phyloP scores from a whole-genome alignment of 2,329 filamentous ascomycete genomes.

The Alternaria incomplexa region DNA sequence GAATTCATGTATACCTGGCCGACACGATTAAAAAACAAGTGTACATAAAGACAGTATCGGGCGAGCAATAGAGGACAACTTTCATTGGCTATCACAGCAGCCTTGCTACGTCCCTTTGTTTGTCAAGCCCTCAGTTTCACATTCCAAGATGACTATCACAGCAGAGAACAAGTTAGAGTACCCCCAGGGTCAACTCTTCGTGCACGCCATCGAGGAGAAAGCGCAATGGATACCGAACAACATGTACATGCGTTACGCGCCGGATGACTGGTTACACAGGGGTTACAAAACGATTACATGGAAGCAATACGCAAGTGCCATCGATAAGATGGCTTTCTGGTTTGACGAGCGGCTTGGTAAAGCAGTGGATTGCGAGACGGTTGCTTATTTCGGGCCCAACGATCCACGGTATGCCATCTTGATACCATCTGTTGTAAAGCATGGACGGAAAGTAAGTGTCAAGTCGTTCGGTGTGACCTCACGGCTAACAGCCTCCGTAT shows the following conservation, averaged over 20 bases:
- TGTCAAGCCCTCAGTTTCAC: not conserved
- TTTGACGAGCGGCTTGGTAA: slow-evolving; percentile 21
- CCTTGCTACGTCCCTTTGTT: not conserved
- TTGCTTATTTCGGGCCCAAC: slow-evolving; percentile 22
- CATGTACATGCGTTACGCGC: slow-evolving; percentile 20
- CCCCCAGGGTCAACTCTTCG: slow-evolving; percentile 2
- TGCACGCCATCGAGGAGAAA: slow-evolving; percentile 23
- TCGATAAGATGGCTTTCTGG: slow-evolving; percentile 26
- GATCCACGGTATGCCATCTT: slow-evolving; percentile 1
- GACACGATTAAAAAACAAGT: not conserved
- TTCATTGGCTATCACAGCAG: not conserved
- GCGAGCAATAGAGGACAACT: not conserved
- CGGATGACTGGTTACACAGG: not conserved
- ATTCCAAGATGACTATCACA: not conserved
- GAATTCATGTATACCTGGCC: not conserved
- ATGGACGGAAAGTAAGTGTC: not conserved
- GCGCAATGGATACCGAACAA: slow-evolving; percentile 15
- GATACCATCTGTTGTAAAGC: not conserved
- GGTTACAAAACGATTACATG: not conserved
- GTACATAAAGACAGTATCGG: not conserved
- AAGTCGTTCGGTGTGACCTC: not conserved
- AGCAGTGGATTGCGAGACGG: slow-evolving; percentile 5
- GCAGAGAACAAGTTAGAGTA: not conserved
- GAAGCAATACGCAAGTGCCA: not conserved
- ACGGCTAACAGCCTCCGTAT: not conserved